Conservation (phyloP, 2,329 filamentous ascomycete genomes). For the Colletotrichum godetiae region DNA sequence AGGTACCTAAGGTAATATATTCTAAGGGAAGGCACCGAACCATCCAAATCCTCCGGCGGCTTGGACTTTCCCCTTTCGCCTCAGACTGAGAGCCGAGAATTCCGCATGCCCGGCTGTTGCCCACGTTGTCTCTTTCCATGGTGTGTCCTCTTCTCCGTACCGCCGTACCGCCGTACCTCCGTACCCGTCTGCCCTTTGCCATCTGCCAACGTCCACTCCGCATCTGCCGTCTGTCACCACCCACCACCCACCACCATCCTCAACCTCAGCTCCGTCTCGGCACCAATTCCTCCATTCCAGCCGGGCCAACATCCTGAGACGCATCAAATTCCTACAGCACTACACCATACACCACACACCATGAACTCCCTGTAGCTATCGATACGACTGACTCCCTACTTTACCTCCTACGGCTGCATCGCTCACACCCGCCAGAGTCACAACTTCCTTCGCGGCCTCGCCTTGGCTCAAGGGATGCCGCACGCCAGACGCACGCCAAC, state of each 20-base stretch:
- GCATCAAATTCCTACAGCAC: neutral
- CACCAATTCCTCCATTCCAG: conserved; percentile 1
- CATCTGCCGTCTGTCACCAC: neutral
- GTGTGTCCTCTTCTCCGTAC: neutral
- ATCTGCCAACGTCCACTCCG: neutral
- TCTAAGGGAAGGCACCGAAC: neutral
- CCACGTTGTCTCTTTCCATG: conserved; percentile 15
- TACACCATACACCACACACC: neutral
- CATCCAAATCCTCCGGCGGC: neutral
- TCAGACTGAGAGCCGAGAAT: conserved; percentile 7
- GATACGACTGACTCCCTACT: too few species aligned
- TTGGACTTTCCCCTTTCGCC: neutral
- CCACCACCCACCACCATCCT: neutral
- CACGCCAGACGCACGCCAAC: conserved; percentile 5
- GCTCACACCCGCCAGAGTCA: too few species aligned
- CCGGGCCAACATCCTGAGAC: neutral
- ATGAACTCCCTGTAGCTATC: neutral
- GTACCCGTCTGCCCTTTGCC: neutral
- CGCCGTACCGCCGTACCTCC: neutral
- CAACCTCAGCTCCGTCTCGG: neutral
- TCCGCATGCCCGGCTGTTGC: conserved; percentile 8
- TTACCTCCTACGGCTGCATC: neutral
- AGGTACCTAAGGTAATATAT: too few species aligned
- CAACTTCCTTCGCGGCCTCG: neutral
- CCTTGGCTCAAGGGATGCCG: neutral